These are phyloP conservation scores for Fomitopsis serialis DNA, from an alignment of 768 basidiomycete genomes.

Conservation along the genomic window DNA sequence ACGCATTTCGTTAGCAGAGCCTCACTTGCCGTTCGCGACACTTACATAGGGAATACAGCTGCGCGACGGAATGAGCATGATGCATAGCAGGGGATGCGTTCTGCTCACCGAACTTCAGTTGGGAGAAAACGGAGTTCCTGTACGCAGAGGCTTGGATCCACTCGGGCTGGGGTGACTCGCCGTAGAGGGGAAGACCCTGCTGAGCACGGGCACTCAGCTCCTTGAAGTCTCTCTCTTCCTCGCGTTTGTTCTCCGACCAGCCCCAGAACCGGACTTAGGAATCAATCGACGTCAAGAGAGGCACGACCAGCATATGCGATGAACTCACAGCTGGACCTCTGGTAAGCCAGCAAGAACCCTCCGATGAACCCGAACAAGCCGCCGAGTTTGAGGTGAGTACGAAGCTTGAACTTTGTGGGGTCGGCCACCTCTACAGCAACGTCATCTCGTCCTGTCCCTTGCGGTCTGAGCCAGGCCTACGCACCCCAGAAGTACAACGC, in stretches of 20 bases:
- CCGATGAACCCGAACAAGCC: constrained; percentile 81
- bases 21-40: neutral
- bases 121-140: constrained; percentile 89
- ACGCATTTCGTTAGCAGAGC: constrained; percentile 8
- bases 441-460: too few relatives aligned
- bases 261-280: constrained; percentile 86
- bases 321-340: constrained; percentile 76
- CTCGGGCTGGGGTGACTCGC: constrained; percentile 70
- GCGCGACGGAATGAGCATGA: constrained; percentile 12
- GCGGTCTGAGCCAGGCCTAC: constrained; percentile 23
- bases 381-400: constrained; percentile 44
- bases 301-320: neutral
- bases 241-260: constrained; percentile 84
- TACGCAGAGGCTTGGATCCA: constrained; percentile 87
- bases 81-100: neutral
- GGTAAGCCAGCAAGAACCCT: constrained; percentile 92
- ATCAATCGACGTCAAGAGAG: neutral
- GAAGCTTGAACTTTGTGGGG: constrained; percentile 31
- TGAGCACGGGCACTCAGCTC: constrained; percentile 73
- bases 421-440: constrained; percentile 39
- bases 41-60: constrained; percentile 78
- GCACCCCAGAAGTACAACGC: constrained; percentile 78
- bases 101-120: constrained; percentile 80
- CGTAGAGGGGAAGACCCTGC: constrained; percentile 83
- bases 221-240: constrained; percentile 68